Evolutionary conservation across 2,329 filamentous ascomycete species (phyloP).

Genomic region (Geosmithia flava): DNA sequence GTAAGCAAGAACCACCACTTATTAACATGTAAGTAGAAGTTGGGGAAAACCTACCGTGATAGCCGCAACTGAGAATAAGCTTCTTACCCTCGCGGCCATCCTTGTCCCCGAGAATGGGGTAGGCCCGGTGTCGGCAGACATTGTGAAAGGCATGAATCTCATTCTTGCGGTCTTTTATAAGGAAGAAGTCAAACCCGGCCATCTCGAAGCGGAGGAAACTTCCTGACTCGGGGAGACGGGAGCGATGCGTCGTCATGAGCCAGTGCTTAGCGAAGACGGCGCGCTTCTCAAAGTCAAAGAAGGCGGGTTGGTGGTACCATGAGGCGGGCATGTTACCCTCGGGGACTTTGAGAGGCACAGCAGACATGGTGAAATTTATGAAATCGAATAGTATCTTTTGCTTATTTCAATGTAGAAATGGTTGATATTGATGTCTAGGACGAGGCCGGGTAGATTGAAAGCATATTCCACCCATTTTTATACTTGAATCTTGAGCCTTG

Average conservation of each 20-base stretch:
- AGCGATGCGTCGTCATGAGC: constrained; percentile 41
- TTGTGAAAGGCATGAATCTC: constrained; percentile 50
- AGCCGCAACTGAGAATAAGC: constrained; percentile 3
- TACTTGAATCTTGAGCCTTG: too few relatives aligned
- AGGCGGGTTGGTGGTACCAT: constrained; percentile 39
- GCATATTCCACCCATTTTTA: too few relatives aligned
- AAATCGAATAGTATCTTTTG: too few relatives aligned
- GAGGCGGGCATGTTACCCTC: constrained; percentile 24
- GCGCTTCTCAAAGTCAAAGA: constrained; percentile 44
- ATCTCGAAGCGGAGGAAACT: constrained; percentile 43
- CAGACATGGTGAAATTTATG: constrained; percentile 1
- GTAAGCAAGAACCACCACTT: not conserved
- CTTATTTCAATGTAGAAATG: too few relatives aligned
- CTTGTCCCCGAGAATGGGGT: constrained; percentile 39
- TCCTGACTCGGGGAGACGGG: constrained; percentile 34
- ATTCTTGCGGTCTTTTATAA: constrained; percentile 34
- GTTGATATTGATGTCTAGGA: too few relatives aligned
- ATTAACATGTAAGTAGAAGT: too few relatives aligned
- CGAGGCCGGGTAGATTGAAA: too few relatives aligned
- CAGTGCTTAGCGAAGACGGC: constrained; percentile 45
- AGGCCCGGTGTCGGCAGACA: constrained; percentile 48
- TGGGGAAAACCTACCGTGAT: constrained; percentile 1
- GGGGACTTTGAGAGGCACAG: not conserved
- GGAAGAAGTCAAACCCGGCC: constrained; percentile 42
- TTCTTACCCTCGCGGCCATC: constrained; percentile 23